Evolutionary conservation across 2,329 filamentous ascomycete species (phyloP).

Genomic region (Fonsecaea erecta): DNA sequence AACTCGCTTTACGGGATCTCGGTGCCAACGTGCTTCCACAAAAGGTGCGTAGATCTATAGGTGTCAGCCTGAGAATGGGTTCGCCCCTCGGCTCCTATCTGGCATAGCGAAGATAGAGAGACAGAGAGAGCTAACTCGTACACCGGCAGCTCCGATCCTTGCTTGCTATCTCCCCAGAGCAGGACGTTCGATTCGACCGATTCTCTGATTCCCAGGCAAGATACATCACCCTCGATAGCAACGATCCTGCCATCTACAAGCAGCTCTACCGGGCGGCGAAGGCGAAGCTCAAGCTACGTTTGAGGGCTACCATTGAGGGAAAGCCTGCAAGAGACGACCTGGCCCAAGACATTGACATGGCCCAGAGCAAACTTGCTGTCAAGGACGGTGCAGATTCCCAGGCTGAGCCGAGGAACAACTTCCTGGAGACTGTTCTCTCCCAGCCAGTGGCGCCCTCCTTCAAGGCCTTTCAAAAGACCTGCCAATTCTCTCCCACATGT

Average conservation of each 20-base stretch:
- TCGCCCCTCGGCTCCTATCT: conserved; percentile 1
- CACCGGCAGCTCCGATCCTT: conserved; percentile 67
- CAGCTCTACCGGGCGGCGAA: conserved; percentile 96
- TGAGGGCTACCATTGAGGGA: conserved; percentile 67
- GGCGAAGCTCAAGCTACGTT: conserved; percentile 95
- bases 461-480: conserved; percentile 31
- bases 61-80: conserved; percentile 22
- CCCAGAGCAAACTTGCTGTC: conserved; percentile 28
- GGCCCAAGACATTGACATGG: conserved; percentile 11
- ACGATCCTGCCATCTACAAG: conserved; percentile 86
- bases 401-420: conserved; percentile 43
- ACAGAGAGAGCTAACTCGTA: conserved; percentile 36
- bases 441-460: conserved; percentile 30
- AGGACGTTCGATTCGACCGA: conserved; percentile 76
- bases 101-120: too few species aligned
- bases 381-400: conserved; percentile 19
- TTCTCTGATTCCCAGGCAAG: conserved; percentile 89
- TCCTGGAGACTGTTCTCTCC: conserved; percentile 50
- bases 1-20: conserved; percentile 85
- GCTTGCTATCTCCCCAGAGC: conserved; percentile 67
- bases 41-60: conserved; percentile 67
- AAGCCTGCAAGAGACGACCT: conserved; percentile 30
- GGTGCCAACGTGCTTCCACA: conserved; percentile 72
- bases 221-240: conserved; percentile 78
- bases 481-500: conserved; percentile 30